These are phyloP conservation scores for Domatiomyces catenatus DNA, from an alignment of 2,329 filamentous ascomycete species.

Conservation along the genomic window DNA sequence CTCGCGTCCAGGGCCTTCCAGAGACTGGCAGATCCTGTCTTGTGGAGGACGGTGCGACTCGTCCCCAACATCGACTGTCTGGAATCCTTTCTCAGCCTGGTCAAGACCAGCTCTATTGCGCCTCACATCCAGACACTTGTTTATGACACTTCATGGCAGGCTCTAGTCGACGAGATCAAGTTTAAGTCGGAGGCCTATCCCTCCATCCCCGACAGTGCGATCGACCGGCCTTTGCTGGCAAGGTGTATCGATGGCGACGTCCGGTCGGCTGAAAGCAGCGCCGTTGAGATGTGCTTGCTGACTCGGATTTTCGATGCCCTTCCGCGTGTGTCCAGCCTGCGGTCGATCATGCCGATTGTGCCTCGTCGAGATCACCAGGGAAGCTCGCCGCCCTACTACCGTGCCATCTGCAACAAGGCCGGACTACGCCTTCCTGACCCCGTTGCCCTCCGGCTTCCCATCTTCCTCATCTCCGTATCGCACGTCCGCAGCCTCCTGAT, in stretches of 20 bases:
- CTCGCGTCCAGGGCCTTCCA: conserved; percentile 9
- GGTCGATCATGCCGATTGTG: background rate
- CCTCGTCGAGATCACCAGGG: background rate
- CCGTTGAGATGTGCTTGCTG: conserved; percentile 6
- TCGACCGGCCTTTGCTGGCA: conserved; percentile 5
- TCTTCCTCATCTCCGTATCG: background rate
- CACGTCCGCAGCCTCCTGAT: conserved; percentile 4
- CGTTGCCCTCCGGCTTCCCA: background rate
- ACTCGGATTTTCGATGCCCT: background rate
- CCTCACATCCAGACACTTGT: conserved; percentile 7
- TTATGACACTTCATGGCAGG: conserved; percentile 11
- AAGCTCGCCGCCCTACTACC: background rate
- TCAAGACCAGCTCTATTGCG: conserved; percentile 5
- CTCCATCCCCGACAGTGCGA: background rate
- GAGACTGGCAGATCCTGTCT: conserved; percentile 8
- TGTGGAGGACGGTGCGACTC: conserved; percentile 10
- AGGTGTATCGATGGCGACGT: conserved; percentile 10
- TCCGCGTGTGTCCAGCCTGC: background rate
- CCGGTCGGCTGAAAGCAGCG: conserved; percentile 5
- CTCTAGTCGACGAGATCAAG: conserved; percentile 7
- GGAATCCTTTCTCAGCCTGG: conserved; percentile 4
- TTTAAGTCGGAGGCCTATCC: conserved; percentile 1
- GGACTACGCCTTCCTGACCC: background rate
- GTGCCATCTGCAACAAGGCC: background rate
- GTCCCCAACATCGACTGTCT: conserved; percentile 11